Conservation (phyloP, 2,329 filamentous ascomycete genomes). For the Alternaria sp. region DNA sequence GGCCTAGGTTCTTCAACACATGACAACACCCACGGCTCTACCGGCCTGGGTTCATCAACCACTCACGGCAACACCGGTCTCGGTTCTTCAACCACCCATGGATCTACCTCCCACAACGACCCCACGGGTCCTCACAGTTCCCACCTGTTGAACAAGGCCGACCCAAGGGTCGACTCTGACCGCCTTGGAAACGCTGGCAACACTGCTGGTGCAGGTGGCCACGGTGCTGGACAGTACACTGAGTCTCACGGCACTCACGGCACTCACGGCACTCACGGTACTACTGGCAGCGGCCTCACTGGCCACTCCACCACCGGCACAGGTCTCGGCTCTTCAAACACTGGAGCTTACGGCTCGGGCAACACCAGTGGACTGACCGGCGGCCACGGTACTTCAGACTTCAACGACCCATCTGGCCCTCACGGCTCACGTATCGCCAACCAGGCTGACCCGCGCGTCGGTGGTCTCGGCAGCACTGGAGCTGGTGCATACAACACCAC, state of each 20-base stretch:
- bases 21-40: conserved; percentile 5
- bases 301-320: conserved; percentile 16
- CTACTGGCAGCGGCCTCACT: conserved; percentile 18
- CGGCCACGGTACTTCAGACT: conserved; percentile 14
- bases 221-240: conserved; percentile 22
- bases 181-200: conserved; percentile 41
- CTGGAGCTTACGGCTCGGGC: conserved; percentile 21
- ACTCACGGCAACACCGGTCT: background rate
- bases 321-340: conserved; percentile 11
- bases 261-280: conserved; percentile 18
- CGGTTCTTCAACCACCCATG: conserved; percentile 32
- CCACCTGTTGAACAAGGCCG: conserved; percentile 39
- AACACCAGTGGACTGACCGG: conserved; percentile 16
- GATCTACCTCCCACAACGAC: conserved; percentile 31
- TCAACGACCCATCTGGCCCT: conserved; percentile 48
- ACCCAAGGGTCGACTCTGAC: conserved; percentile 50
- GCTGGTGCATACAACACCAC: conserved; percentile 6
- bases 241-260: conserved; percentile 18
- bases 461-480: conserved; percentile 3
- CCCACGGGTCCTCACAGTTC: conserved; percentile 14
- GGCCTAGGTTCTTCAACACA: conserved; percentile 8
- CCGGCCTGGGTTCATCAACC: conserved; percentile 2
- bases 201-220: conserved; percentile 36
- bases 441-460: conserved; percentile 45
- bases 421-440: conserved; percentile 36